Base-by-base conservation (phyloP, 352 stramenopile genomes). In the Phytophthora syringae region DNA sequence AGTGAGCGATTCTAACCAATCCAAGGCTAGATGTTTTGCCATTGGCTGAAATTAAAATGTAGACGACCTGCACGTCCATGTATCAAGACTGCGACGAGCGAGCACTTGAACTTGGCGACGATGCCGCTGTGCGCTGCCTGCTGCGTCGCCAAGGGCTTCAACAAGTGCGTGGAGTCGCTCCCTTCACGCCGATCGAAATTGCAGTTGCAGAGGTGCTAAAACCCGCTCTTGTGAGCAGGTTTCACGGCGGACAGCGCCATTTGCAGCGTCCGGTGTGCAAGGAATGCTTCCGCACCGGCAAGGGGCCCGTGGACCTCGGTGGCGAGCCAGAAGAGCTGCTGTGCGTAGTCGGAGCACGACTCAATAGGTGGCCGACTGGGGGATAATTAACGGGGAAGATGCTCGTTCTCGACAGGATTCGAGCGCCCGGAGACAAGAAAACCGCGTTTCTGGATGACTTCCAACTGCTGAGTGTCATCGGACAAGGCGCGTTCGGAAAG, bases 401-500 rank as follows among this genome's bases (percentile, higher is more conserved):
- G 22, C 51, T 7, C 11, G 56, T 64, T 37, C 20, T 25, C 16
- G 56, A 45, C 40, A 76, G 55, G 48, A 74, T 73, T 22, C 62
- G 62, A 54, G 42, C 48, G 15, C 55, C 40, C 13, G 64, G 47
- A 12, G 50, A 70, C 22, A 77, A 81, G 63, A 86, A 86, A 53
- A 66, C 67, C 5, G 77, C 88, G 22, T 82, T 71, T 18, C 82
- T 98, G 12, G 91, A 96, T 24, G 97, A 99, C 77, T 99, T 99
- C 76, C 80, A 98, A 60, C 72, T 99, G 25, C 79, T 99, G 18
- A 98, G 92, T 52, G 95, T 99, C n/a, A 98, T 99, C 43, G 85
- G 85, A 5, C 85, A 93, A 60, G 85, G 85, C 18, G 81, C 85
- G n/a, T 93, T 93, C 40, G 85, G 82, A 34, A 88, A 86, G 74